These are phyloP conservation scores for Kalanchoe fedtschenkoi DNA, from an alignment of 164 flowering plant species.

Conservation along the genomic window DNA sequence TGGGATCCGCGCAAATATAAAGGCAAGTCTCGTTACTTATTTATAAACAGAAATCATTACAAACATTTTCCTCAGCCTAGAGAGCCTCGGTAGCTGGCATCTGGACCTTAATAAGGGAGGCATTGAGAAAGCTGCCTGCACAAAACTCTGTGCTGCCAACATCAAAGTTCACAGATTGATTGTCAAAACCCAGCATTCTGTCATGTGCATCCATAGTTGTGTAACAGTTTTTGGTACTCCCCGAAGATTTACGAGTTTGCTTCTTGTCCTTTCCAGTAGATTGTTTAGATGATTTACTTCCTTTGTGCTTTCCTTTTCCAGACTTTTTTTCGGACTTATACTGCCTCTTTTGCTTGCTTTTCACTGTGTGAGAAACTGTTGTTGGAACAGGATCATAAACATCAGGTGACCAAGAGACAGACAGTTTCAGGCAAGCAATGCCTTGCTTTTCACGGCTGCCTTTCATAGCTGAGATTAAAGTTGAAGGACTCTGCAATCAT, in stretches of 20 bases:
- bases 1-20: too few relatives aligned
- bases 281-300: slow-evolving; percentile 31
- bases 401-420: slow-evolving; percentile 75
- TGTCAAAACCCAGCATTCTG: slow-evolving; percentile 4
- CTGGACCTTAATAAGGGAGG: slow-evolving; percentile 27
- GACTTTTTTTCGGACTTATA: slow-evolving; percentile 31
- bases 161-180: slow-evolving; percentile 18
- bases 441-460: slow-evolving; percentile 66
- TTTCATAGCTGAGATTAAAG: slow-evolving; percentile 68
- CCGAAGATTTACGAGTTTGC: slow-evolving; percentile 23
- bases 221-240: slow-evolving; percentile 12
- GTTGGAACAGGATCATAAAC: slow-evolving; percentile 74
- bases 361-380: slow-evolving; percentile 37
- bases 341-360: slow-evolving; percentile 24
- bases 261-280: slow-evolving; percentile 38
- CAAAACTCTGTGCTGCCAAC: slow-evolving; percentile 33
- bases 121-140: slow-evolving; percentile 40
- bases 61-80: slow-evolving; percentile 4
- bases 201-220: slow-evolving; percentile 11
- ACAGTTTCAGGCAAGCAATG: slow-evolving; percentile 22
- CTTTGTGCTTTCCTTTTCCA: slow-evolving; percentile 53
- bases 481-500: slow-evolving; percentile 30
- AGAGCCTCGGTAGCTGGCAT: slow-evolving; percentile 45
- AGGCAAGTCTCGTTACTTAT: neutral
- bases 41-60: neutral